These are phyloP conservation scores for Penicillium sp. DNA, from an alignment of 2,329 filamentous ascomycete genomes.

Conservation along the genomic window DNA sequence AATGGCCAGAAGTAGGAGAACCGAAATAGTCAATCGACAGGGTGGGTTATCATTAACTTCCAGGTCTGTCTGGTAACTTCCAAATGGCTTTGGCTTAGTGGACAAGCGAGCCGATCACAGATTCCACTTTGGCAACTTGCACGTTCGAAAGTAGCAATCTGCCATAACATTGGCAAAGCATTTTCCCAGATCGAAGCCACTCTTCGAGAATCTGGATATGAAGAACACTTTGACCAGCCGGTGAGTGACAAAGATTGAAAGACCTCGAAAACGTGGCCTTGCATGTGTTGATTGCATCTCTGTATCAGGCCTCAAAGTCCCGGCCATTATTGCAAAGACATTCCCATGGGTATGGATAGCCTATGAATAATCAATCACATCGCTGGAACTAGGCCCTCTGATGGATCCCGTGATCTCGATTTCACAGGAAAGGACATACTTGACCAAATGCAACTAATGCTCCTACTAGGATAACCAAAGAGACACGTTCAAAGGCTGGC, in stretches of 20 bases:
- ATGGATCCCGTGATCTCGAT: neutral
- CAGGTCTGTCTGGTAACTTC: too few relatives aligned
- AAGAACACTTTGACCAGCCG: conserved; percentile 1
- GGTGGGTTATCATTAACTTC: too few relatives aligned
- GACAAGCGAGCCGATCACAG: too few relatives aligned
- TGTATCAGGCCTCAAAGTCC: neutral
- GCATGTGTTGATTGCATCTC: neutral
- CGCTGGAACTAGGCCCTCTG: too few relatives aligned
- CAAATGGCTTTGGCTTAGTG: too few relatives aligned
- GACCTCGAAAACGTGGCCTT: neutral
- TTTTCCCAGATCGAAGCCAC: neutral
- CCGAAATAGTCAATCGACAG: too few relatives aligned
- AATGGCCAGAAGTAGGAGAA: too few relatives aligned
- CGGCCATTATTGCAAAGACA: neutral
- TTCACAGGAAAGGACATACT: neutral
- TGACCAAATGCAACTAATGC: neutral
- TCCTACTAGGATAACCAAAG: too few relatives aligned
- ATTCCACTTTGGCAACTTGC: conserved; percentile 1
- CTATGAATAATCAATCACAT: neutral
- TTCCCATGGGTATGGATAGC: neutral
- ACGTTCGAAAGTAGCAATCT: conserved; percentile 5
- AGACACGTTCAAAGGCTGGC: too few relatives aligned
- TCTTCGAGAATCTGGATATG: neutral
- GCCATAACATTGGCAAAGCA: neutral
- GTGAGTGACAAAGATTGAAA: conserved; percentile 4